Evolutionary conservation across 2,329 filamentous ascomycete species (phyloP).

Genomic region (Phialemonium atrogriseum): DNA sequence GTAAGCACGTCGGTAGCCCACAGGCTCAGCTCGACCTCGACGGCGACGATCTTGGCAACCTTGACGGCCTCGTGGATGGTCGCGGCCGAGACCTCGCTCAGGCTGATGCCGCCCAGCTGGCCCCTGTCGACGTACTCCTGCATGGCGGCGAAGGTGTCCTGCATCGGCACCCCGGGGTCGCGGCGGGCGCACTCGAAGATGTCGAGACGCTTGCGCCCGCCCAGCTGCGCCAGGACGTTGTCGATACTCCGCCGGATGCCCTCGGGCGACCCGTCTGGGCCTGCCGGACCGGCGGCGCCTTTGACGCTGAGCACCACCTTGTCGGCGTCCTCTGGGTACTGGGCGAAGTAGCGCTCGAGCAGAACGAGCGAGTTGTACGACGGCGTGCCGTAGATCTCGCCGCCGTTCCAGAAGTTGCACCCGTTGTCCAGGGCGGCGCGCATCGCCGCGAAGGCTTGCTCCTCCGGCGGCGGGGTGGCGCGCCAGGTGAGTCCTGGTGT

Average conservation of each 20-base stretch:
- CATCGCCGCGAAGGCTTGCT: constrained; percentile 46
- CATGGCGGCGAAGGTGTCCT: constrained; percentile 32
- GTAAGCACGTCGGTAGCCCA: constrained; percentile 25
- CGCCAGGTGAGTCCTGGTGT: constrained; percentile 36
- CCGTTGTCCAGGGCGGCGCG: constrained; percentile 39
- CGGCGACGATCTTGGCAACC: constrained; percentile 34
- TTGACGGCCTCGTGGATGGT: constrained; percentile 41
- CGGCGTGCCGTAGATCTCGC: constrained; percentile 54
- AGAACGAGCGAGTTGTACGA: constrained; percentile 50
- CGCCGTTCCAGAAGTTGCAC: constrained; percentile 49
- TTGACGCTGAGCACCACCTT: constrained; percentile 54
- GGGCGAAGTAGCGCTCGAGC: constrained; percentile 51
- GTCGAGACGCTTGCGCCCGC: constrained; percentile 50
- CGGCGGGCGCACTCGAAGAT: constrained; percentile 52
- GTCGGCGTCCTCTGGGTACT: constrained; percentile 53
- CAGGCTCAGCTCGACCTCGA: constrained; percentile 41
- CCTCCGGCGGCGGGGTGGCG: constrained; percentile 27
- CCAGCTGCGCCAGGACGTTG: constrained; percentile 39
- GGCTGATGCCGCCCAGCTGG: constrained; percentile 39
- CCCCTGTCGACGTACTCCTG: constrained; percentile 43
- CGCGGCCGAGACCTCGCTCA: constrained; percentile 42
- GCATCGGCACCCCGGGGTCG: constrained; percentile 39
- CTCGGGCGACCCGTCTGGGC: constrained; percentile 41
- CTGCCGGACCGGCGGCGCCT: constrained; percentile 32
- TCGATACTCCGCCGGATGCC: constrained; percentile 50